Evolutionary conservation across 2,329 filamentous ascomycete species (phyloP).

Genomic region (Beauveria sp.): DNA sequence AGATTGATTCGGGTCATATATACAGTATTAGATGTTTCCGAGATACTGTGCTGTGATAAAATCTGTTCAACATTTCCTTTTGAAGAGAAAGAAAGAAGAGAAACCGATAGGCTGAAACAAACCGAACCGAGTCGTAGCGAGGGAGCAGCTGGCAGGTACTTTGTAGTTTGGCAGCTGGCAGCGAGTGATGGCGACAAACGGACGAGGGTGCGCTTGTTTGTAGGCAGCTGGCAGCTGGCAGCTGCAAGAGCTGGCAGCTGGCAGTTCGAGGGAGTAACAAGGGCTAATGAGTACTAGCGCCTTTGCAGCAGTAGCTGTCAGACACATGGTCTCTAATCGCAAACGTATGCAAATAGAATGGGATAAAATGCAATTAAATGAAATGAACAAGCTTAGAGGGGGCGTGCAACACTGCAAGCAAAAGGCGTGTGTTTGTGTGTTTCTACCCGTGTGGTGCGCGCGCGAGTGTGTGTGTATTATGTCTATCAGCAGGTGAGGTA

Average conservation of each 20-base stretch:
- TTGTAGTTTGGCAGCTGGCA: slow-evolving; percentile 2
- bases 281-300: neutral
- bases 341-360: neutral
- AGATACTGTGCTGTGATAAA: neutral
- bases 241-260: neutral
- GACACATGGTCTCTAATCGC: neutral
- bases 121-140: neutral
- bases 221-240: slow-evolving; percentile 1
- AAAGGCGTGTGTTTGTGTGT: slow-evolving; percentile 5
- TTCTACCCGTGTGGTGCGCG: neutral
- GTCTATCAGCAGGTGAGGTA: neutral
- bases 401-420: neutral
- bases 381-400: neutral
- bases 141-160: neutral
- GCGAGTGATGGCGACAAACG: slow-evolving; percentile 1
- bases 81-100: neutral
- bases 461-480: neutral
- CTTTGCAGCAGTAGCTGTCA: neutral
- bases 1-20: neutral
- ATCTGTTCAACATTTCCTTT: too few relatives aligned
- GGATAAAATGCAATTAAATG: neutral
- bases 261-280: neutral
- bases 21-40: neutral
- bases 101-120: neutral
- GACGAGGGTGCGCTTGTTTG: neutral